A percentile compares a stretch with the other conserved stretches of the same genome.
Evolutionary conservation across 805 yeast species (phyloP).

Genomic region (Hanseniaspora valbyensis): DNA sequence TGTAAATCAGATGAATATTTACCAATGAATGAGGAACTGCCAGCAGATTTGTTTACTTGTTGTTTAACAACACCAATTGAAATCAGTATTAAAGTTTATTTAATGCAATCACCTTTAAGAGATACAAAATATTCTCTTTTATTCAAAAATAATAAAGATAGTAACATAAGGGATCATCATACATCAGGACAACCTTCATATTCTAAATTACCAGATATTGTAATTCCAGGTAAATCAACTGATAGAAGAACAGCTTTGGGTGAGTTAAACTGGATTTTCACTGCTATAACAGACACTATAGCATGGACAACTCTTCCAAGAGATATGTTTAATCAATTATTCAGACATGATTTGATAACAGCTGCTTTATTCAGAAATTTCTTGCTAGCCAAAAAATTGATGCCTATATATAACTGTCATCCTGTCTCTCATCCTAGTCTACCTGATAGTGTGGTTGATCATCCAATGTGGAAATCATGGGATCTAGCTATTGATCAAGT

Average conservation of each 20-base stretch:
- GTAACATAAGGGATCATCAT: conserved; percentile 18
- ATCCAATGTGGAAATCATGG: conserved; percentile 97
- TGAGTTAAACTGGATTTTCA: conserved; percentile 93
- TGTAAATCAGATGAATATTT: conserved; percentile 75
- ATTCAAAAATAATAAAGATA: conserved; percentile 29
- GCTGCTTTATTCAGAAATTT: conserved; percentile 93
- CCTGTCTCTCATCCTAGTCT: conserved; percentile 89
- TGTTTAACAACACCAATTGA: conserved; percentile 94
- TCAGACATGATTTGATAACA: conserved; percentile 91
- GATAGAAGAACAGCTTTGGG: conserved; percentile 94
- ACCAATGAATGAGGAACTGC: conserved; percentile 88
- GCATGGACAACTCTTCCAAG: conserved; percentile 92
- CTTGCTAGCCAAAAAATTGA: conserved; percentile 77
- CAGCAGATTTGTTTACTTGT: conserved; percentile 92
- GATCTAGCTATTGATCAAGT: conserved; percentile 94
- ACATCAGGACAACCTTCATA: conserved; percentile 20
- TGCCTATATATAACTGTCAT: conserved; percentile 88
- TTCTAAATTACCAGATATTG: conserved; percentile 34
- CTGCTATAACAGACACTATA: conserved; percentile 94
- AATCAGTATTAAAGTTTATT: conserved; percentile 81
- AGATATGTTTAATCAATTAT: conserved; percentile 75
- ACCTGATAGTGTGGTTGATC: conserved; percentile 69
- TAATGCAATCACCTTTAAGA: conserved; percentile 66
- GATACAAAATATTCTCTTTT: conserved; percentile 34
- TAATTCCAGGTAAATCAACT: conserved; percentile 80